A percentile compares a stretch with the other conserved stretches of the same genome.
Conservation (phyloP, 2,329 filamentous ascomycete genomes). For the Trichophyton verrucosum region DNA sequence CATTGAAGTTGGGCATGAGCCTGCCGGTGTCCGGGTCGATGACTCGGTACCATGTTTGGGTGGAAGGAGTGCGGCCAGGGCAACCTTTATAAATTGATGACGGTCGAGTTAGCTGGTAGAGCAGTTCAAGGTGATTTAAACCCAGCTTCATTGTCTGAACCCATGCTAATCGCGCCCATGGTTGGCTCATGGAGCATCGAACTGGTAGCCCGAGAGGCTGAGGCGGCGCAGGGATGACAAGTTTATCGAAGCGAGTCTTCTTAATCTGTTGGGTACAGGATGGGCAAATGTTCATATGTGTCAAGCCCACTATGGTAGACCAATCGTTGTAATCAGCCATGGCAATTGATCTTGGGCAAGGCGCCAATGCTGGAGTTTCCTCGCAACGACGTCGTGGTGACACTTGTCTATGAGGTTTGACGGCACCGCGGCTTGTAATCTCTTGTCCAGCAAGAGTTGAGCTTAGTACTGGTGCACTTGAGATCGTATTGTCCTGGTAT, state of each 20-base stretch:
- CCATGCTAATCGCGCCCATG: slow-evolving; percentile 79
- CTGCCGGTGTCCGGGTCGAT: slow-evolving; percentile 53
- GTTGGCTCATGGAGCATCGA: slow-evolving; percentile 65
- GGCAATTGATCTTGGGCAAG: slow-evolving; percentile 55
- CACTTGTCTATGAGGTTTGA: background rate
- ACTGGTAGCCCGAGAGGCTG: slow-evolving; percentile 47
- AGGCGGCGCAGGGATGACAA: slow-evolving; percentile 51
- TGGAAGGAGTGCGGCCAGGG: slow-evolving; percentile 43
- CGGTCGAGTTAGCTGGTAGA: slow-evolving; percentile 57
- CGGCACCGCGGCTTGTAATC: background rate
- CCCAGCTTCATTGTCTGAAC: slow-evolving; percentile 62
- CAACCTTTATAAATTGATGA: slow-evolving; percentile 45
- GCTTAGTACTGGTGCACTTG: background rate
- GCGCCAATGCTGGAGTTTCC: slow-evolving; percentile 38
- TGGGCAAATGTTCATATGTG: slow-evolving; percentile 69
- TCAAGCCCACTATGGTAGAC: slow-evolving; percentile 60
- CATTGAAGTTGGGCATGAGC: slow-evolving; percentile 57
- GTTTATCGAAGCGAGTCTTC: slow-evolving; percentile 53
- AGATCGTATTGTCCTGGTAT: background rate
- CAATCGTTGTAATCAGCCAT: slow-evolving; percentile 60
- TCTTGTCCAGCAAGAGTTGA: background rate
- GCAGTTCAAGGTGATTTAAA: slow-evolving; percentile 51
- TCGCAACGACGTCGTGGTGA: slow-evolving; percentile 3
- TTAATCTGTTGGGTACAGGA: slow-evolving; percentile 64
- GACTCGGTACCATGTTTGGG: slow-evolving; percentile 64